These are phyloP conservation scores for Trichoderma asperellum DNA, from an alignment of 2,329 filamentous ascomycete species.

Conservation along the genomic window DNA sequence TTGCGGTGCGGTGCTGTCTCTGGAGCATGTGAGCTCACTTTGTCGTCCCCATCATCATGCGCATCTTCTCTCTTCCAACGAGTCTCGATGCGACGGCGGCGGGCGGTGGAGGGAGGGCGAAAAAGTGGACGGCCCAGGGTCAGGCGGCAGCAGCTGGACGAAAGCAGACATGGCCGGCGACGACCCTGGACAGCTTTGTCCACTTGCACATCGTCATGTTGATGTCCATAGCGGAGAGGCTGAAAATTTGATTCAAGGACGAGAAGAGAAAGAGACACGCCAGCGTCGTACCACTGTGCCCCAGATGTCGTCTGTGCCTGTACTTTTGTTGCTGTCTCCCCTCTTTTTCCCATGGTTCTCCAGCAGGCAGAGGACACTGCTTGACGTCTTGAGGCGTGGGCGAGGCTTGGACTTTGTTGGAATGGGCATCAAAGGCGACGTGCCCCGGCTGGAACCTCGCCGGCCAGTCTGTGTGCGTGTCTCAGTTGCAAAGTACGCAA, in stretches of 20 bases:
- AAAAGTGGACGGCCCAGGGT: conserved; percentile 9
- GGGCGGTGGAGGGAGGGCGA: conserved; percentile 8
- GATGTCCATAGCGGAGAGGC: background rate
- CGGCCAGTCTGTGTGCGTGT: background rate
- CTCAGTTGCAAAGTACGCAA: background rate
- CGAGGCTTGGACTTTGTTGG: background rate
- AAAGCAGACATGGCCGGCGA: conserved; percentile 8
- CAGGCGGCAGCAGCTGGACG: background rate
- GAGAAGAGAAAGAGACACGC: background rate
- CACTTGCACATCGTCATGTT: background rate
- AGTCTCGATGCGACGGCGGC: conserved; percentile 18
- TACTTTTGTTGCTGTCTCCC: background rate
- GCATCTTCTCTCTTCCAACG: background rate
- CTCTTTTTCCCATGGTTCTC: background rate
- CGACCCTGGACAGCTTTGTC: background rate
- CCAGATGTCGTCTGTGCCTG: background rate
- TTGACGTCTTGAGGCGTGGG: background rate
- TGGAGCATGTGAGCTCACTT: background rate
- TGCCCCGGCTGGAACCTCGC: background rate
- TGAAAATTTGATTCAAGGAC: background rate
- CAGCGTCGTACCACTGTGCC: background rate
- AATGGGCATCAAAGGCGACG: background rate
- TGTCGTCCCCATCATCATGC: background rate
- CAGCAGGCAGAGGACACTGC: background rate
- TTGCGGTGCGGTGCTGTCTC: background rate